Evolutionary conservation across 768 basidiomycete genomes (phyloP).

Genomic region (Lyophyllum decastes): DNA sequence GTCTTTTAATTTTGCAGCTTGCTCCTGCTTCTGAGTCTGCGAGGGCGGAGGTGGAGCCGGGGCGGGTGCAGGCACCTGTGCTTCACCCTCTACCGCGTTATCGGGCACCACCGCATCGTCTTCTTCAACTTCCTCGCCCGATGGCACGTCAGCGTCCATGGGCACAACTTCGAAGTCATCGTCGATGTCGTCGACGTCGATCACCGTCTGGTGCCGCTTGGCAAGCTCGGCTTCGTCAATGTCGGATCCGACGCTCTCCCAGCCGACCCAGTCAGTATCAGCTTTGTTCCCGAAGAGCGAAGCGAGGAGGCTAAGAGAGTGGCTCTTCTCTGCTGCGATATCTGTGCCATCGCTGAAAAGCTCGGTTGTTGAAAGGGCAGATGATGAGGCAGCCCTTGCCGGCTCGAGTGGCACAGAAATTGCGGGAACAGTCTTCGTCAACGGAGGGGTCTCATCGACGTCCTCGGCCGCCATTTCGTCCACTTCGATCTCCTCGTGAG

Average conservation of each 20-base stretch:
- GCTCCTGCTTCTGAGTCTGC: slow-evolving; percentile 8
- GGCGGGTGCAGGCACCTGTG: background rate
- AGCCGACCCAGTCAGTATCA: slow-evolving; percentile 59
- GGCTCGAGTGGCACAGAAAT: background rate
- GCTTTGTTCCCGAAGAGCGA: slow-evolving; percentile 52
- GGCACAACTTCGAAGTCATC: slow-evolving; percentile 15
- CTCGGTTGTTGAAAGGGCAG: background rate
- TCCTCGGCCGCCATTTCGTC: background rate
- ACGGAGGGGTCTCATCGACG: slow-evolving; percentile 1
- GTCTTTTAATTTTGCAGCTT: slow-evolving; percentile 56
- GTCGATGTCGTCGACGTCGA: slow-evolving; percentile 24
- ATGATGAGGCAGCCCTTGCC: background rate
- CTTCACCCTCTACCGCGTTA: slow-evolving; percentile 5
- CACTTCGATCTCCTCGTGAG: slow-evolving; percentile 11
- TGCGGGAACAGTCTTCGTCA: background rate
- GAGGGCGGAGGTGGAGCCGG: slow-evolving; percentile 1
- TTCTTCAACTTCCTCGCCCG: background rate
- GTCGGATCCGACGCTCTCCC: slow-evolving; percentile 59
- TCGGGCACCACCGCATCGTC: slow-evolving; percentile 16
- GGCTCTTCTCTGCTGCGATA: slow-evolving; percentile 44
- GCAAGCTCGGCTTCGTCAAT: slow-evolving; percentile 38
- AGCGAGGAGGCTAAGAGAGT: slow-evolving; percentile 48
- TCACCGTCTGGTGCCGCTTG: slow-evolving; percentile 22
- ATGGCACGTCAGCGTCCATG: slow-evolving; percentile 1
- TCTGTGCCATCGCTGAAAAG: slow-evolving; percentile 24